phyloP scores from a whole-genome alignment of 2,329 filamentous ascomycete species.

The Atkinsonella hypoxylon region DNA sequence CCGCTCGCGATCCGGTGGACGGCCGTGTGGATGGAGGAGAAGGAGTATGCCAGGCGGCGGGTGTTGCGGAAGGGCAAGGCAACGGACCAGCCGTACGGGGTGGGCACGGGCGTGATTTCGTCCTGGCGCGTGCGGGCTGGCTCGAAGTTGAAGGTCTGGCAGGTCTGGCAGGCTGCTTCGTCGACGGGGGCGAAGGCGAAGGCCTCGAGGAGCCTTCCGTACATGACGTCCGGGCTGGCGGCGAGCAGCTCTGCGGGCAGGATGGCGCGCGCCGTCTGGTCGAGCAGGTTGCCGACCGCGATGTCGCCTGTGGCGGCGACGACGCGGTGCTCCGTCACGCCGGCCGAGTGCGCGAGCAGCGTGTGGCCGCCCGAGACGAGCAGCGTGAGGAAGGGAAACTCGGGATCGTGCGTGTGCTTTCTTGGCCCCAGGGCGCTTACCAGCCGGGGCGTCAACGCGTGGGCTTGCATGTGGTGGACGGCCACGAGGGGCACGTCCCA shows the following conservation, averaged over 20 bases:
- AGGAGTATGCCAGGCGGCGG: slow-evolving; percentile 55
- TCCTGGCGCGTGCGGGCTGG: slow-evolving; percentile 46
- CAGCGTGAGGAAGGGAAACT: slow-evolving; percentile 77
- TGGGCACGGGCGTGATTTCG: slow-evolving; percentile 36
- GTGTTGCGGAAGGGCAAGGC: slow-evolving; percentile 51
- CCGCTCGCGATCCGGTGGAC: slow-evolving; percentile 29
- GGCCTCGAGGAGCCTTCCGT: slow-evolving; percentile 64
- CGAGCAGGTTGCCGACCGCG: slow-evolving; percentile 80
- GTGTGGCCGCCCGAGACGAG: slow-evolving; percentile 91
- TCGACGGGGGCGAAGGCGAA: slow-evolving; percentile 59
- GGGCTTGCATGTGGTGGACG: slow-evolving; percentile 96
- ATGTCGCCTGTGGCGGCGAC: slow-evolving; percentile 66
- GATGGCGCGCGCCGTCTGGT: slow-evolving; percentile 72
- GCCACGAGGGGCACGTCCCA: slow-evolving; percentile 75
- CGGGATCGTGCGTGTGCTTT: slow-evolving; percentile 25
- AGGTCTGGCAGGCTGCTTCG: slow-evolving; percentile 19
- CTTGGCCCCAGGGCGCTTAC: slow-evolving; percentile 44
- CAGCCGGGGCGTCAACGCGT: slow-evolving; percentile 78
- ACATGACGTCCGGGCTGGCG: slow-evolving; percentile 54
- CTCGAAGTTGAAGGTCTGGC: no score
- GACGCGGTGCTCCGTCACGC: slow-evolving; percentile 57
- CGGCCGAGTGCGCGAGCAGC: slow-evolving; percentile 63
- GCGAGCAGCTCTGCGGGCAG: slow-evolving; percentile 50
- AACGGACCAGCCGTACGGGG: slow-evolving; percentile 48
- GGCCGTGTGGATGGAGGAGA: slow-evolving; percentile 54